Conservation (phyloP, 2,329 filamentous ascomycete species). For the Aspergillus fijiensis region DNA sequence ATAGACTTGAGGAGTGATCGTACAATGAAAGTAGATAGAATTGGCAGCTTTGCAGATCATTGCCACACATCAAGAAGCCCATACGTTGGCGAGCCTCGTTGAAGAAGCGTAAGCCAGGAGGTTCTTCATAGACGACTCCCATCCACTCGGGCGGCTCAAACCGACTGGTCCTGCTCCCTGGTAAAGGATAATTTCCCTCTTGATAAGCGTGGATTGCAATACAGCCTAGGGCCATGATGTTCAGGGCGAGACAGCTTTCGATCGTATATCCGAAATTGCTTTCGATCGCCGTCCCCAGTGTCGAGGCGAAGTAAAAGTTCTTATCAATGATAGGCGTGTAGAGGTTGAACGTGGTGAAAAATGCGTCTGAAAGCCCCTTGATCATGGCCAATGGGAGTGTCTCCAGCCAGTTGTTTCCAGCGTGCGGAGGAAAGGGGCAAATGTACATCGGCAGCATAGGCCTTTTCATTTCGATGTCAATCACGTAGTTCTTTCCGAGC, state of each 20-base stretch:
- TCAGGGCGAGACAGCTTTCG: constrained; percentile 53
- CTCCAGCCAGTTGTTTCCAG: constrained; percentile 47
- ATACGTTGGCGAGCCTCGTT: constrained; percentile 55
- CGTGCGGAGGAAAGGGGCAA: constrained; percentile 37
- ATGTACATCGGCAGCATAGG: constrained; percentile 44
- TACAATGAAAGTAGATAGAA: constrained; percentile 53
- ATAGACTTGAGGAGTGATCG: constrained; percentile 8
- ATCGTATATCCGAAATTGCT: constrained; percentile 53
- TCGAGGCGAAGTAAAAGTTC: constrained; percentile 52
- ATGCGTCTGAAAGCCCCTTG: constrained; percentile 54
- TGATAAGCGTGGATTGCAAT: constrained; percentile 51
- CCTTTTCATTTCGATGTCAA: constrained; percentile 51
- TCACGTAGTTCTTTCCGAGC: constrained; percentile 51
- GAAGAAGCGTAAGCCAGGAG: constrained; percentile 53
- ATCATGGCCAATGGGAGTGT: constrained; percentile 49
- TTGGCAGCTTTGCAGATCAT: constrained; percentile 53
- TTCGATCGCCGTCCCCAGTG: constrained; percentile 50
- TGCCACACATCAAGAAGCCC: constrained; percentile 53
- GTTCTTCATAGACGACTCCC: constrained; percentile 40
- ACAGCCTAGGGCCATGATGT: constrained; percentile 53
- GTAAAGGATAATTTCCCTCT: constrained; percentile 50
- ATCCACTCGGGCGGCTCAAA: constrained; percentile 43
- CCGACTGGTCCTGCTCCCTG: constrained; percentile 34
- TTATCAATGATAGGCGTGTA: constrained; percentile 55
- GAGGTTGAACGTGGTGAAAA: constrained; percentile 56